A percentile compares a stretch with the other conserved stretches of the same genome.
phyloP scores from a whole-genome alignment of 1,139 yeast species.

The Zhuliangozyma blackwelliae region DNA sequence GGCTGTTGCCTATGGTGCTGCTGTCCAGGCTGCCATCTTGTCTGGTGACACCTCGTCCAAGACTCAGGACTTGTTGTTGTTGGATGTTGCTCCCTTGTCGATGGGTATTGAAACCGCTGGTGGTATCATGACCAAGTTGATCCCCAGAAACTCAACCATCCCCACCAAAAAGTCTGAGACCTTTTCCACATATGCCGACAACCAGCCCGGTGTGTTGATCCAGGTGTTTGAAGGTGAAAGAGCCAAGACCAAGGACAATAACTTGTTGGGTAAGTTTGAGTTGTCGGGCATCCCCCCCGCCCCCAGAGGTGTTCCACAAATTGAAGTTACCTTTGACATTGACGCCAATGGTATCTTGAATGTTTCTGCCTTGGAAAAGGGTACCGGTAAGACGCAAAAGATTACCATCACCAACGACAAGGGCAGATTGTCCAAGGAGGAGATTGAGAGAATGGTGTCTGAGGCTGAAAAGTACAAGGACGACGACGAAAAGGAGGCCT shows the following conservation, averaged over 20 bases:
- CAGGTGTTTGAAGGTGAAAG: conserved; percentile 98
- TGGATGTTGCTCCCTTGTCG: conserved; percentile 92
- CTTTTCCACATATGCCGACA: conserved; percentile 95
- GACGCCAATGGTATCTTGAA: conserved; percentile 95
- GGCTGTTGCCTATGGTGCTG: conserved; percentile 98
- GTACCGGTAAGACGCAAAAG: conserved; percentile 70
- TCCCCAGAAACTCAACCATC: conserved; percentile 94
- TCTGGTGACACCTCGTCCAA: conserved; percentile 57
- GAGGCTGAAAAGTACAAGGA: conserved; percentile 51
- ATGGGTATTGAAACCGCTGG: conserved; percentile 97
- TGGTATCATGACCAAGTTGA: conserved; percentile 96
- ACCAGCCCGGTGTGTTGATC: conserved; percentile 94
- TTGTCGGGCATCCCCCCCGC: conserved; percentile 96
- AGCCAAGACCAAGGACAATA: conserved; percentile 92
- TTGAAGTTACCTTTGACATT: conserved; percentile 90
- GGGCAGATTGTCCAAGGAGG: conserved; percentile 51
- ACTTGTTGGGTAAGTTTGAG: conserved; percentile 92
- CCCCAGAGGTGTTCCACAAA: conserved; percentile 97
- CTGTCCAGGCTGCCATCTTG: conserved; percentile 93
- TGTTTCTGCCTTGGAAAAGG: conserved; percentile 92
- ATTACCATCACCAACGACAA: conserved; percentile 49
- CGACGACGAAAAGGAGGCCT: conserved; percentile 46
- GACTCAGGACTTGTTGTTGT: conserved; percentile 79
- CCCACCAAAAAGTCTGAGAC: conserved; percentile 97
- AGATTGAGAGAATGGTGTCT: conserved; percentile 47